Percentiles rank a stretch among this genome's conserved stretches.
Conservation (phyloP, 2,329 filamentous ascomycete species). For the Botrytis elliptica region DNA sequence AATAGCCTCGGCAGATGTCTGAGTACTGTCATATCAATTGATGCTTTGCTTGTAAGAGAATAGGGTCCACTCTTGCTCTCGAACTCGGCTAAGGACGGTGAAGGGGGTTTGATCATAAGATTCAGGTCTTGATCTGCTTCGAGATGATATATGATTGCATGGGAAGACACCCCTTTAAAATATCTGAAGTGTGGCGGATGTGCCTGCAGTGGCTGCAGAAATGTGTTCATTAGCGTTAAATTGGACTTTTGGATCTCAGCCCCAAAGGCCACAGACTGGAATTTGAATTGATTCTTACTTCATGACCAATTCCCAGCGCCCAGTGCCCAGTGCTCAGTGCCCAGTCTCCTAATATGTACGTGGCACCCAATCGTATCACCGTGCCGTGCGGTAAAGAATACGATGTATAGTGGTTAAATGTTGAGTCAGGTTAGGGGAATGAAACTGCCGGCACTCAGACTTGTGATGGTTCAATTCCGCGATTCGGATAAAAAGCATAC, state of each 20-base stretch:
- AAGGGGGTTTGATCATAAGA: constrained; percentile 13
- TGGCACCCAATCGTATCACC: neutral
- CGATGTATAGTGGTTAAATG: neutral
- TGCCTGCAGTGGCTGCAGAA: constrained; percentile 9
- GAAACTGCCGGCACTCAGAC: neutral
- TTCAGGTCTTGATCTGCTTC: constrained; percentile 1
- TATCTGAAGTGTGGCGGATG: neutral
- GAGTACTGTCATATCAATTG: neutral
- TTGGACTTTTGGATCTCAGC: constrained; percentile 1
- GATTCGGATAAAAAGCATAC: neutral
- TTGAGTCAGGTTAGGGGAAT: neutral
- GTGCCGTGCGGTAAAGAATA: neutral
- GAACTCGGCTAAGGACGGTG: constrained; percentile 11
- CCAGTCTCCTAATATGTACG: neutral
- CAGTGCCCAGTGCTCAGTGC: neutral
- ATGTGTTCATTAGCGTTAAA: neutral
- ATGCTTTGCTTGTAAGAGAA: neutral
- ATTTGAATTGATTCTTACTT: neutral
- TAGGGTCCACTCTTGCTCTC: neutral
- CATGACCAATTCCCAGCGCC: neutral
- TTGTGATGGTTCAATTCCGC: neutral
- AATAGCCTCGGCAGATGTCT: neutral
- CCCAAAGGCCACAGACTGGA: neutral
- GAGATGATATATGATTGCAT: constrained; percentile 9
- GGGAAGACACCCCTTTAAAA: neutral